Evolutionary conservation across 306 rosid genomes (phyloP).

Genomic region (Lotus japonicus): DNA sequence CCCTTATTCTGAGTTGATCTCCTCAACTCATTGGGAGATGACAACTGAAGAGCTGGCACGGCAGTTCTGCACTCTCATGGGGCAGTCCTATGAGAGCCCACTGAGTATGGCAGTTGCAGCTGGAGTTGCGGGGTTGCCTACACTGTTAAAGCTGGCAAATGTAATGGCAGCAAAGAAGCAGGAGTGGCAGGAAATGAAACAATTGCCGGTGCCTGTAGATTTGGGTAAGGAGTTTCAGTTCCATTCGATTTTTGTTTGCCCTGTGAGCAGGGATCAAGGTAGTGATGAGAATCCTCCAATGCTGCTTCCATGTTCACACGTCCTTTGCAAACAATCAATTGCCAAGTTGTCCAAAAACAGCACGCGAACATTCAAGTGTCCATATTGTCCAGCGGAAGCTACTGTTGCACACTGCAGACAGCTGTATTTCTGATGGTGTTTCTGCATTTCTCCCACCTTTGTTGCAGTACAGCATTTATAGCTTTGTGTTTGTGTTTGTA

Average conservation of each 20-base stretch:
- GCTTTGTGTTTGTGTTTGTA: conserved; percentile 44
- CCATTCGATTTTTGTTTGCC: conserved; percentile 86
- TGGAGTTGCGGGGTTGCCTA: conserved; percentile 77
- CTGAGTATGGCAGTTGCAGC: conserved; percentile 66
- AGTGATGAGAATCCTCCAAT: conserved; percentile 84
- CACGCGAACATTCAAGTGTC: conserved; percentile 71
- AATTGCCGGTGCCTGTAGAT: conserved; percentile 78
- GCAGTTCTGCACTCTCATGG: conserved; percentile 64
- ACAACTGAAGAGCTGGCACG: conserved; percentile 56
- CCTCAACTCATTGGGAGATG: conserved; percentile 60
- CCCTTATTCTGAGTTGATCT: conserved; percentile 64
- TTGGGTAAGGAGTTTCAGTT: conserved; percentile 80
- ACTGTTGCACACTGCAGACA: conserved; percentile 54
- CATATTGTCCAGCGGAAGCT: conserved; percentile 70
- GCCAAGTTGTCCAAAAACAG: conserved; percentile 62
- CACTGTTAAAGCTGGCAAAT: conserved; percentile 68
- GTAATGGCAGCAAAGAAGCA: conserved; percentile 86
- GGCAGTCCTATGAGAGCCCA: conserved; percentile 59
- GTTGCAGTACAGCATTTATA: conserved; percentile 25
- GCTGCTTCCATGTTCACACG: conserved; percentile 81
- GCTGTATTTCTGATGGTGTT: conserved; percentile 49
- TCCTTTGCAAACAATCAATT: conserved; percentile 86
- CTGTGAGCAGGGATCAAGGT: conserved; percentile 78
- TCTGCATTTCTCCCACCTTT: neutral
- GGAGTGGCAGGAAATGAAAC: conserved; percentile 80